Conservation (phyloP, 805 yeast species). For the Kregervanrija pseudodelftensis region DNA sequence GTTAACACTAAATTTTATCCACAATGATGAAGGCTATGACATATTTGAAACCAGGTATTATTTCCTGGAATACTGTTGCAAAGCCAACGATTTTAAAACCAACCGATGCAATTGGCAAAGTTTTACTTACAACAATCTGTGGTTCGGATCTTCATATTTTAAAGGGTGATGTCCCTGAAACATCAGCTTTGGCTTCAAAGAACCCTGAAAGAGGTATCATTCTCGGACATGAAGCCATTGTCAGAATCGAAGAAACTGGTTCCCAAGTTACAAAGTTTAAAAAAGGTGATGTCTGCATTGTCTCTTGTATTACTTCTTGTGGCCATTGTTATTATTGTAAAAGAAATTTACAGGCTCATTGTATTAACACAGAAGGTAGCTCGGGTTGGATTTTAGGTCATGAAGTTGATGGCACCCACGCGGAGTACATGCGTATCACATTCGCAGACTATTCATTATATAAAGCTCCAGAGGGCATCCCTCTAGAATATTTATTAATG, state of each 20-base stretch:
- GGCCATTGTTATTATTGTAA: constrained; percentile 50
- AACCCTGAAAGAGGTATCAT: constrained; percentile 20
- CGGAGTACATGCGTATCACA: constrained; percentile 53
- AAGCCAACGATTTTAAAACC: constrained; percentile 38
- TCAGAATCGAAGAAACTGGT: constrained; percentile 45
- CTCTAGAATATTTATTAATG: constrained; percentile 47
- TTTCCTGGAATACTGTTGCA: constrained; percentile 31
- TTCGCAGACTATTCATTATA: constrained; percentile 36
- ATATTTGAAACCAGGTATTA: constrained; percentile 37
- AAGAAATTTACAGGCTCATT: constrained; percentile 53
- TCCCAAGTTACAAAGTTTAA: constrained; percentile 40
- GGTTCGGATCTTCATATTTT: constrained; percentile 60
- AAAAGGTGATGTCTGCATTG: constrained; percentile 52
- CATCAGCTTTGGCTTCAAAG: constrained; percentile 27
- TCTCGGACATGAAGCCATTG: constrained; percentile 61
- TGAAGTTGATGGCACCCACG: constrained; percentile 62
- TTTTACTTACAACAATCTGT: constrained; percentile 54
- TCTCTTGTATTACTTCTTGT: constrained; percentile 62
- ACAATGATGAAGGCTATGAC: constrained; percentile 41
- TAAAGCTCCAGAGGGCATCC: constrained; percentile 24
- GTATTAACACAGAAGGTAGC: constrained; percentile 32
- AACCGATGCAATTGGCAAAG: constrained; percentile 51
- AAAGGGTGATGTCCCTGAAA: constrained; percentile 53
- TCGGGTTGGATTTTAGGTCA: constrained; percentile 52
- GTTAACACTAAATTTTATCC: not conserved